Evolutionary conservation across 192 early-diverging fungal genomes (phyloP).

Genomic region (Coemansia sp.): DNA sequence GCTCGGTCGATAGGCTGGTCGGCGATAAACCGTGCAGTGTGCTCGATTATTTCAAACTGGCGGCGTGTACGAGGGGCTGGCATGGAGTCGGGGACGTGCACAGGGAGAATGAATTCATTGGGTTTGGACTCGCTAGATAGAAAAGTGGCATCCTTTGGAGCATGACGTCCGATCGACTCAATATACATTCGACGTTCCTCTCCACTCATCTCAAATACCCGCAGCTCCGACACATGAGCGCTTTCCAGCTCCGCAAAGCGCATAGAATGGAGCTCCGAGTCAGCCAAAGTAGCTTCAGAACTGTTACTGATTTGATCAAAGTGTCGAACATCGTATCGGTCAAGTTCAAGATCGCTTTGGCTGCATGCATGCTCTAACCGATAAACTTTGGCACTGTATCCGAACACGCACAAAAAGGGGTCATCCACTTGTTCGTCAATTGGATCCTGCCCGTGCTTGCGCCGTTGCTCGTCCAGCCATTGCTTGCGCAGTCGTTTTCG

Average conservation of each 20-base stretch:
- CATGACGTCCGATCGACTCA: neutral
- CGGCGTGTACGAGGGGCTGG: constrained; percentile 55
- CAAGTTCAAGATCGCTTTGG: neutral
- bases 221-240: constrained; percentile 3
- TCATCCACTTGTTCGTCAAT: constrained; percentile 5
- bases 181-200: constrained; percentile 20
- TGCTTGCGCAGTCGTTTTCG: neutral
- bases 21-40: constrained; percentile 68
- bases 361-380: constrained; percentile 3
- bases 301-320: neutral
- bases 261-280: constrained; percentile 5
- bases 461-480: neutral
- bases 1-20: constrained; percentile 51
- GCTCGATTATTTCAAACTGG: constrained; percentile 68
- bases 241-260: constrained; percentile 26
- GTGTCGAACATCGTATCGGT: constrained; percentile 46
- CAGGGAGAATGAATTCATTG: constrained; percentile 7
- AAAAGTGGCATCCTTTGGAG: too few relatives aligned
- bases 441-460: neutral
- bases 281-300: neutral
- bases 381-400: constrained; percentile 27
- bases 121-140: neutral
- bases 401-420: constrained; percentile 10
- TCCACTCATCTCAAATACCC: constrained; percentile 15
- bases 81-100: constrained; percentile 30